Evolutionary conservation across 2,329 filamentous ascomycete species (phyloP).

Genomic region (Coccinonectria pachysandricola): DNA sequence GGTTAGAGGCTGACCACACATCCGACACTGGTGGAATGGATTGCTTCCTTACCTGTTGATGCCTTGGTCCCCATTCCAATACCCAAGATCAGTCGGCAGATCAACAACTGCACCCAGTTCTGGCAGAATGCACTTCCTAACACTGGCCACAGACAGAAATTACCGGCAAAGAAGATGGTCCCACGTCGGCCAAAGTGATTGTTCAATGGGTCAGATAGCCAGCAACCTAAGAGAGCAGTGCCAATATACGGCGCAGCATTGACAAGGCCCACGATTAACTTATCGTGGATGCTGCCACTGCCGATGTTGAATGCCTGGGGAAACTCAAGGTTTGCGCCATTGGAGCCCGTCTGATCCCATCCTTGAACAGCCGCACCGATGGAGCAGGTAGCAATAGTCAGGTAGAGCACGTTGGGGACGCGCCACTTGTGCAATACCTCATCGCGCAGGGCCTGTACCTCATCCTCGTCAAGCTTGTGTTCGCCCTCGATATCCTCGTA

Average conservation of each 20-base stretch:
- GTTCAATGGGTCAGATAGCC: constrained; percentile 56
- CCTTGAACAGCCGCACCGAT: constrained; percentile 61
- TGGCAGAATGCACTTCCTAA: constrained; percentile 63
- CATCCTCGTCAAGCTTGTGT: constrained; percentile 47
- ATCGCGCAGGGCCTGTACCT: constrained; percentile 48
- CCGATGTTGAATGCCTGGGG: constrained; percentile 39
- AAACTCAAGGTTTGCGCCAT: constrained; percentile 54
- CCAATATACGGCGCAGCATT: constrained; percentile 48
- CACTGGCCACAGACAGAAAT: constrained; percentile 59
- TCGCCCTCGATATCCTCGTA: constrained; percentile 50
- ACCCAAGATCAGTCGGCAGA: constrained; percentile 62
- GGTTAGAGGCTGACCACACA: no score
- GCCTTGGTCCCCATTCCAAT: constrained; percentile 70
- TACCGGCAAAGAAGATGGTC: constrained; percentile 61
- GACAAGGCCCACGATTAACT: constrained; percentile 53
- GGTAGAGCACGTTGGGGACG: constrained; percentile 50
- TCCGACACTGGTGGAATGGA: not conserved
- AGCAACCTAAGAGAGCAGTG: constrained; percentile 44
- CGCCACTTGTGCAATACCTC: constrained; percentile 61
- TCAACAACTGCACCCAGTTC: constrained; percentile 61
- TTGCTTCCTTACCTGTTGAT: constrained; percentile 39
- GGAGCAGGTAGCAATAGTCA: constrained; percentile 58
- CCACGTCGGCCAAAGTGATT: constrained; percentile 33
- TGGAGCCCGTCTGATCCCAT: constrained; percentile 57
- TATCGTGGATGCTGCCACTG: constrained; percentile 24